Evolutionary conservation across 2,329 filamentous ascomycete species (phyloP), one percentile per base, ranked within the genome.

Genomic region (Pyrenophora tritici-repentis): DNA sequence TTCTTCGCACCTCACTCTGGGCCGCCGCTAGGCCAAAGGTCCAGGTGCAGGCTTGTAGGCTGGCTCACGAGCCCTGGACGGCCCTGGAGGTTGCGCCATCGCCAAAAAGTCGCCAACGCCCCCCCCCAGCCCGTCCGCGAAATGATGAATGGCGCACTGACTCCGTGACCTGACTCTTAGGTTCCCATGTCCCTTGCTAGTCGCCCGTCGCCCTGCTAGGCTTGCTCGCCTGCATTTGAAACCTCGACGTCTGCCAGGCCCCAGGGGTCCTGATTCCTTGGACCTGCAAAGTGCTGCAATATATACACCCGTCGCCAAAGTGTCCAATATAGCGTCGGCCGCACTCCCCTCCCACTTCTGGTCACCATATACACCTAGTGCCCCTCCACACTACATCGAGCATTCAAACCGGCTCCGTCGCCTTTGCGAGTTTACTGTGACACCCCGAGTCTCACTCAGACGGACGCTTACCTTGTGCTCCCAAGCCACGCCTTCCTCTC

Each of bases 361-460:
- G 12, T 22, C 48, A 22, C 24, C 36, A 34, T 34, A 20, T 37
- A 33, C 42, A 16, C 41, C 12, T 29, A 26, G 18, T 42, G 36
- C 49, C 41, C 34, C 45, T 40, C 41, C 22, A 14, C 37, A 14
- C 36, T 39, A 17, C 16, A 32, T 9, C 34, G 22, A 40, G 26
- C 26, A 29, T 10, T 50, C 50, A 38, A 36, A 36, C 37, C 33
- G 38, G 22, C 42, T 16, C 42, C 48, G 45, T 39, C 18, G 35
- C 45, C 35, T 22, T 41, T 29, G 33, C 53, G 42, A 41, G 56
- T 39, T 17, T 57, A 46, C 52, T 62, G 48, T 52, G 33, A 57
- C 47, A 45, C 22, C 53, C 46, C 56, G 33, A 57, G 54, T 64
- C 62, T 66, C 62, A 64, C 60, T 47, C 53, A 48, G n/a, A 33